Evolutionary conservation across 1,284 basidiomycete species (phyloP).

Genomic region (Cryptococcus floricola): DNA sequence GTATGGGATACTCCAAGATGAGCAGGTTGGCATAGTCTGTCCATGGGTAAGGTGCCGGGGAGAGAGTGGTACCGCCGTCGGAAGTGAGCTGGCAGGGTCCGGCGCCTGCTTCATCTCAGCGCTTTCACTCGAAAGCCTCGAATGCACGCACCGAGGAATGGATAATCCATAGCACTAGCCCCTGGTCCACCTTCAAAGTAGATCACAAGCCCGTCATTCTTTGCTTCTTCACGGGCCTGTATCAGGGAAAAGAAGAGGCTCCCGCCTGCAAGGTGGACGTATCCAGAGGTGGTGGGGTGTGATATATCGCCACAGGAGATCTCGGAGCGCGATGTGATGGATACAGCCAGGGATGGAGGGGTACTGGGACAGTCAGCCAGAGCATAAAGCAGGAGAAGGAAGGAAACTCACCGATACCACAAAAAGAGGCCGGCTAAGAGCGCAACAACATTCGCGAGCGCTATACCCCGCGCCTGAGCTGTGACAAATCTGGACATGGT

Average conservation of each 20-base stretch:
- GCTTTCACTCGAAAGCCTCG: not conserved
- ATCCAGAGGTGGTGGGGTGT: conserved; percentile 10
- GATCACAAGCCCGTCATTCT: conserved; percentile 11
- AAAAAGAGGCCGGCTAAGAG: too few relatives aligned
- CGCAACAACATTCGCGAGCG: too few relatives aligned
- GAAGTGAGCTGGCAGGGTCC: conserved; percentile 16
- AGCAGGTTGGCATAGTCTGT: conserved; percentile 15
- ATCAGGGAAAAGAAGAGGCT: conserved; percentile 15
- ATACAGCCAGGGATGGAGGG: not conserved
- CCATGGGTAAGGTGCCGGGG: conserved; percentile 13
- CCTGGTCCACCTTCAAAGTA: conserved; percentile 18
- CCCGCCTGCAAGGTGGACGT: conserved; percentile 10
- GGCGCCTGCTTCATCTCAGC: conserved; percentile 2
- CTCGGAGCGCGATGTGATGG: conserved; percentile 2
- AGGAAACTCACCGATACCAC: too few relatives aligned
- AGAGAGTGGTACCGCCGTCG: conserved; percentile 2
- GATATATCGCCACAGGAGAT: conserved; percentile 8
- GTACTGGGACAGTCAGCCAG: too few relatives aligned
- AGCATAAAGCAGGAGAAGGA: too few relatives aligned
- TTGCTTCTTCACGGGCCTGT: conserved; percentile 3
- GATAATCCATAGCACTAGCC: conserved; percentile 13
- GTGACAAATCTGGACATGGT: too few relatives aligned
- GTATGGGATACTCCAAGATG: conserved; percentile 12
- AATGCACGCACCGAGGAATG: conserved; percentile 13
- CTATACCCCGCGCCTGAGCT: too few relatives aligned